Conservation (phyloP, 2,329 filamentous ascomycete genomes). For the Calonectria ilicicola region DNA sequence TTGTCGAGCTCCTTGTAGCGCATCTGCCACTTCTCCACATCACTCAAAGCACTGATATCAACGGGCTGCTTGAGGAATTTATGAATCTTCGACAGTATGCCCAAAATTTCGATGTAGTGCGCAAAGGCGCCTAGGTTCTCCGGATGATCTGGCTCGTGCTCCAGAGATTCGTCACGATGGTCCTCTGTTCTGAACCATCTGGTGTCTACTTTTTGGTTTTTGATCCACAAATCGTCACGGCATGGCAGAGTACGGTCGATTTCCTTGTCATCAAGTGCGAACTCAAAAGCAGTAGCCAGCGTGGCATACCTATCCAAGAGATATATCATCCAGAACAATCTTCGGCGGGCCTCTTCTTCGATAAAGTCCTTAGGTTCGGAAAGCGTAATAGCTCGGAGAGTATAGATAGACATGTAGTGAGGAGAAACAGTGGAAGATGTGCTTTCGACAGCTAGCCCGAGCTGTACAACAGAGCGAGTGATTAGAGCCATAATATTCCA, state of each 20-base stretch:
- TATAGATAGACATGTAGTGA: slow-evolving; percentile 88
- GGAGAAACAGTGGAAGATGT: slow-evolving; percentile 84
- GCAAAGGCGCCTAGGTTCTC: slow-evolving; percentile 90
- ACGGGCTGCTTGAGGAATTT: slow-evolving; percentile 90
- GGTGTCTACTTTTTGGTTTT: slow-evolving; percentile 86
- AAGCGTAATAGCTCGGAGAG: slow-evolving; percentile 84
- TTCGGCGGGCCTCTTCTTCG: slow-evolving; percentile 86
- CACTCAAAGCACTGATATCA: slow-evolving; percentile 84
- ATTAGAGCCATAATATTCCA: slow-evolving; percentile 94
- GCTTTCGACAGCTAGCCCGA: slow-evolving; percentile 86
- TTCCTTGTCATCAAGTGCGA: slow-evolving; percentile 88
- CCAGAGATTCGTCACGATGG: slow-evolving; percentile 57
- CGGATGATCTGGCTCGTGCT: slow-evolving; percentile 75
- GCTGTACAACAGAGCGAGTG: slow-evolving; percentile 87
- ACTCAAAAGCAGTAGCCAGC: slow-evolving; percentile 91
- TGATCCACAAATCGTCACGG: slow-evolving; percentile 86
- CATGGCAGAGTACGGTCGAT: slow-evolving; percentile 90
- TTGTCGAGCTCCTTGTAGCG: slow-evolving; percentile 88
- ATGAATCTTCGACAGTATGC: slow-evolving; percentile 89
- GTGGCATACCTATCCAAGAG: slow-evolving; percentile 91
- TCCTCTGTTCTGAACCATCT: slow-evolving; percentile 78
- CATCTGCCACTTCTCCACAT: slow-evolving; percentile 91
- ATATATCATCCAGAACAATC: slow-evolving; percentile 96
- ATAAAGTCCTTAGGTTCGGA: slow-evolving; percentile 88
- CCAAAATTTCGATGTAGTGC: slow-evolving; percentile 90